Percentiles rank a stretch among this genome's conserved stretches.
These are phyloP conservation scores for Penicillium sp. DNA, from an alignment of 2,329 filamentous ascomycete genomes.

Conservation along the genomic window DNA sequence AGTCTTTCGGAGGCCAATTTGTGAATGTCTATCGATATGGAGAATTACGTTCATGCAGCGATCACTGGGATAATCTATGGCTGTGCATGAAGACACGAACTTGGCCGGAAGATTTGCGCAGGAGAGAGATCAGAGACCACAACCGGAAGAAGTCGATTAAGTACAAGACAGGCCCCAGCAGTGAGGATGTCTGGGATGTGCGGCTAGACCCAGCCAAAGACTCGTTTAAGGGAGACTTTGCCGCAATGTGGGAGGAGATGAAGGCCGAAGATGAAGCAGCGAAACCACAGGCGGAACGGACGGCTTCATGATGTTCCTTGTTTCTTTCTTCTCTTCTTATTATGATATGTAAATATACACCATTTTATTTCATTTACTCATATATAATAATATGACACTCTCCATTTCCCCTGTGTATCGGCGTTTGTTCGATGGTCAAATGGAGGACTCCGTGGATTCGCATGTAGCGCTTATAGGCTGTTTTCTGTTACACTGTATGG, in stretches of 20 bases:
- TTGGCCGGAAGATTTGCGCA: constrained; percentile 59
- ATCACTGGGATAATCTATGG: constrained; percentile 93
- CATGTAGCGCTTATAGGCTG: background rate
- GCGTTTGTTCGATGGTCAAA: background rate
- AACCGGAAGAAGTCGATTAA: constrained; percentile 66
- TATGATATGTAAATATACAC: constrained; percentile 16
- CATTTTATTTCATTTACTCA: background rate
- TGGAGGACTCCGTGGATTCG: background rate
- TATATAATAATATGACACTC: constrained; percentile 11
- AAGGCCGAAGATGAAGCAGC: constrained; percentile 43
- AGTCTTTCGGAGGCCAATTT: constrained; percentile 86
- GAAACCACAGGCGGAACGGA: constrained; percentile 23
- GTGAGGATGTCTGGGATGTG: constrained; percentile 86
- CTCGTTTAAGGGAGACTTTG: constrained; percentile 47
- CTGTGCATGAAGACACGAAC: constrained; percentile 88
- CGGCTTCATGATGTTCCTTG: constrained; percentile 16
- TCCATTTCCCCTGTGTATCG: background rate
- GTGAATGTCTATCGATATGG: constrained; percentile 89
- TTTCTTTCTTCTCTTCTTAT: constrained; percentile 2
- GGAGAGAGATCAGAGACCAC: constrained; percentile 60
- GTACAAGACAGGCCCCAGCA: constrained; percentile 68
- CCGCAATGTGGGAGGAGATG: constrained; percentile 42
- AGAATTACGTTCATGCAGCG: constrained; percentile 69
- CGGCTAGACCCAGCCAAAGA: constrained; percentile 61
- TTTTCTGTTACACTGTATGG: background rate